phyloP scores from a whole-genome alignment of 768 basidiomycete genomes.

The Boletus tomentosulus region DNA sequence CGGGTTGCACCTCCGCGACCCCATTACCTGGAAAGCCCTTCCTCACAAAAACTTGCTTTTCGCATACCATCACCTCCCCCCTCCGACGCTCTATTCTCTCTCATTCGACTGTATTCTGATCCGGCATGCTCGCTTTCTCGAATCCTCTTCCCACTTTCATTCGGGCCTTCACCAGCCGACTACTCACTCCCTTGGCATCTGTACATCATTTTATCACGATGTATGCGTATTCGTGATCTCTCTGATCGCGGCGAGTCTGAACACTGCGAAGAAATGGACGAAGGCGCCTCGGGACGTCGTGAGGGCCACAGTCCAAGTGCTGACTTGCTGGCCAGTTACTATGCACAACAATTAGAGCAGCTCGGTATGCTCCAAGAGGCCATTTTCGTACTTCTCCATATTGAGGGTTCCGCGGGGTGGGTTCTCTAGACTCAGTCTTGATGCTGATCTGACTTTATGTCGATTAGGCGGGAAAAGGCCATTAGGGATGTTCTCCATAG shows the following conservation, averaged over 20 bases:
- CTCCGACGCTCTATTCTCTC: slow-evolving; percentile 74
- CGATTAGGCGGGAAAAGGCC: slow-evolving; percentile 71
- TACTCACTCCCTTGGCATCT: slow-evolving; percentile 89
- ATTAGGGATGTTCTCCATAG: slow-evolving; percentile 78
- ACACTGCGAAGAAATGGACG: slow-evolving; percentile 31
- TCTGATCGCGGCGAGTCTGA: slow-evolving; percentile 66
- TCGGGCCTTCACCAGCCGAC: slow-evolving; percentile 71
- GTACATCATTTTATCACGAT: slow-evolving; percentile 81
- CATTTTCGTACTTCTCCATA: slow-evolving; percentile 82
- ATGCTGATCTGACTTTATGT: slow-evolving; percentile 5
- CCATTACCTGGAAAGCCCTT: slow-evolving; percentile 45
- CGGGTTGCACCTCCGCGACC: slow-evolving; percentile 54
- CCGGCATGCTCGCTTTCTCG: slow-evolving; percentile 66
- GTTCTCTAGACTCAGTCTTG: slow-evolving; percentile 22
- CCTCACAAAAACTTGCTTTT: slow-evolving; percentile 31
- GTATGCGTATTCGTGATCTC: slow-evolving; percentile 81
- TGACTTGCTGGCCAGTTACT: slow-evolving; percentile 76
- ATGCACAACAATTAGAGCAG: slow-evolving; percentile 83
- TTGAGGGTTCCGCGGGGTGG: slow-evolving; percentile 78
- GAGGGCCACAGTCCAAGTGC: slow-evolving; percentile 84
- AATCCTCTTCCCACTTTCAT: slow-evolving; percentile 68
- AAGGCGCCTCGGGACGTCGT: slow-evolving; percentile 42
- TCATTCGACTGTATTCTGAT: slow-evolving; percentile 76
- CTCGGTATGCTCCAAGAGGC: slow-evolving; percentile 81
- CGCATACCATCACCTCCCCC: slow-evolving; percentile 41